Evolutionary conservation across 1,284 basidiomycete species (phyloP), one percentile per base, ranked within the genome.

Genomic region (Trametes sp.): DNA sequence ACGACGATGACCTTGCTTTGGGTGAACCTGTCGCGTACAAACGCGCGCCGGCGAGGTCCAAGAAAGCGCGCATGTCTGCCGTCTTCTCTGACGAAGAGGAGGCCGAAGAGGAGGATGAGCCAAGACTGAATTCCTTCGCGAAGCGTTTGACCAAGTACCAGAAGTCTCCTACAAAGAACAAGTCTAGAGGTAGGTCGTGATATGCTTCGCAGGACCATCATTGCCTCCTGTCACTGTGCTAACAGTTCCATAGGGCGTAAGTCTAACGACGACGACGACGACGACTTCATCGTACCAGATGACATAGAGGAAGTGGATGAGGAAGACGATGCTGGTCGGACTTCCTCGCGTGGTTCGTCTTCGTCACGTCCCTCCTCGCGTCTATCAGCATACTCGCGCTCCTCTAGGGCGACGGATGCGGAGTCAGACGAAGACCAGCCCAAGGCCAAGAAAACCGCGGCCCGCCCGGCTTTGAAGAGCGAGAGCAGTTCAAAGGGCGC

Each of bases 241-340:
- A 29, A 29, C 33, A 50, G 8, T 46, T 13, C 13, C 14, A 33
- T 57, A 82, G 81, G 76, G 50, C 79, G 76, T 31, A 80, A 77
- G 46, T 77, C 79, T 2, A 66, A 56, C 36, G 68, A 62, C 16
- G 80, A 80, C 36, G 80, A 80, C 36, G 86, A 89, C 58, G 86
- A 88, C 65, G 88, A 89, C 59, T 92, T 92, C 69, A 82, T 90
- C 63, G 85, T 83, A 31, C 84, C 86, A 16, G 90, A 90, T 56
- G 80, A 78, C 21, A 84, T 84, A 31, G 72, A 74, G 9, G 73
- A 70, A 14, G 72, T 72, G 4, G 75, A 77, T 33, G 73, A 75
- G 9, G 74, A 74, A 6, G 70, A 72, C 7, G 64, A 62, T 2
- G 64, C 57, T 0, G 67, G 59, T 7, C 69, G 62, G 61, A 78